Percentiles rank a stretch among this genome's conserved stretches.
These are phyloP conservation scores for Asterophora lycoperdoides DNA, from an alignment of 768 basidiomycete species.

Conservation along the genomic window DNA sequence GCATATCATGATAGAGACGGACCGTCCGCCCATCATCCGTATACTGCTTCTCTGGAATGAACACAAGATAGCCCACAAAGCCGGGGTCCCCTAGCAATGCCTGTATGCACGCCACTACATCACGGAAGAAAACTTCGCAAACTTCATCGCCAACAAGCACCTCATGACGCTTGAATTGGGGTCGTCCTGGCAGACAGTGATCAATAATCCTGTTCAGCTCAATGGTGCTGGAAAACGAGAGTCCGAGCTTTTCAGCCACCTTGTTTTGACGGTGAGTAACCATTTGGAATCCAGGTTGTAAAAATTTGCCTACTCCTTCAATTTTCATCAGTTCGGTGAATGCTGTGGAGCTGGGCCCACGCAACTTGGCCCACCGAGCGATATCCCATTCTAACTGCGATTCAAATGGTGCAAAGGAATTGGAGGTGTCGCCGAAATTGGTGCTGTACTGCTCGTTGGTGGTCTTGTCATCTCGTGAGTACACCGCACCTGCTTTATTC, in stretches of 20 bases:
- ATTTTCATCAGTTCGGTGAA: slow-evolving; percentile 36
- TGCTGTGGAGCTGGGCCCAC: slow-evolving; percentile 31
- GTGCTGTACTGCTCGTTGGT: too few species aligned
- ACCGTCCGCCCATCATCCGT: slow-evolving; percentile 9
- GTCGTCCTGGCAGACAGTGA: slow-evolving; percentile 17
- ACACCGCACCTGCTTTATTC: too few species aligned
- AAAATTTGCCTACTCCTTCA: slow-evolving; percentile 30
- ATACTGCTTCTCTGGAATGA: slow-evolving; percentile 37
- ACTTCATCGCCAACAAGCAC: slow-evolving; percentile 28
- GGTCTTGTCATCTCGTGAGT: too few species aligned
- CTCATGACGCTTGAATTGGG: slow-evolving; percentile 22
- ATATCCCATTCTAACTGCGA: slow-evolving; percentile 36
- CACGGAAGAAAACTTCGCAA: slow-evolving; percentile 27
- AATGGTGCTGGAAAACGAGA: too few species aligned
- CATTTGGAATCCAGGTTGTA: too few species aligned
- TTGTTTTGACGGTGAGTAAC: too few species aligned
- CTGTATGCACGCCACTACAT: slow-evolving; percentile 33
- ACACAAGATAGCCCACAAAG: slow-evolving; percentile 25
- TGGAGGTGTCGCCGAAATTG: slow-evolving; percentile 1
- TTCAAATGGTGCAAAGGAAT: slow-evolving; percentile 27
- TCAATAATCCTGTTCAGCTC: slow-evolving; percentile 29
- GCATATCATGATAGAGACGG: slow-evolving; percentile 34
- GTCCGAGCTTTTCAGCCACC: too few species aligned
- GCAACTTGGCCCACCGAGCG: slow-evolving; percentile 35
- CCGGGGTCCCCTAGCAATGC: slow-evolving; percentile 32